These are phyloP conservation scores for Cercospora sp. DNA, from an alignment of 2,329 filamentous ascomycete species.

Conservation along the genomic window DNA sequence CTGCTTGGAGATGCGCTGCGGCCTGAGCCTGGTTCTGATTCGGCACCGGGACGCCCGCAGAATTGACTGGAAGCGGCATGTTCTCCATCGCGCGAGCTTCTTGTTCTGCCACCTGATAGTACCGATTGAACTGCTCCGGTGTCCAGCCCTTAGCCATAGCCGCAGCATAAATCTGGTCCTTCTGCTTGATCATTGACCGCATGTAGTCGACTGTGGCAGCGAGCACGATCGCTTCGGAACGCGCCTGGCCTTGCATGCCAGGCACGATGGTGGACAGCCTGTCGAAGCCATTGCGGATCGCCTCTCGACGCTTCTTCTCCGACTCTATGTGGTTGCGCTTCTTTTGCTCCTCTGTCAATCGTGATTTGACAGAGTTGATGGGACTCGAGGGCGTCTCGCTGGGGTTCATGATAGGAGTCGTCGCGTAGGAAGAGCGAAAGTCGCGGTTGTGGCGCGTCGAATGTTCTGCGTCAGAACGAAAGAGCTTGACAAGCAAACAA, in stretches of 20 bases:
- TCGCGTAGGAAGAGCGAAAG: not conserved
- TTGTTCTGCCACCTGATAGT: conserved; percentile 16
- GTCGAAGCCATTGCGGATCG: conserved; percentile 82
- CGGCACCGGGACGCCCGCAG: conserved; percentile 4
- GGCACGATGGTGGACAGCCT: conserved; percentile 77
- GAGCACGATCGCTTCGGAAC: conserved; percentile 83
- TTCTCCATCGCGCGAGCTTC: conserved; percentile 8
- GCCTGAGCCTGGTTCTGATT: not conserved
- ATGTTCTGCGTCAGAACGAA: too few species aligned
- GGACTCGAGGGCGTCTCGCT: conserved; percentile 12
- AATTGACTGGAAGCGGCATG: not conserved
- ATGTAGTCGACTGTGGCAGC: conserved; percentile 53
- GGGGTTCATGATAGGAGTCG: not conserved
- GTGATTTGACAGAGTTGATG: conserved; percentile 50
- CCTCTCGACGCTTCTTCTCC: conserved; percentile 66
- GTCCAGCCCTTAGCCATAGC: conserved; percentile 33
- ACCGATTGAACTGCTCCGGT: conserved; percentile 16
- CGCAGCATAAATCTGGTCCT: conserved; percentile 37
- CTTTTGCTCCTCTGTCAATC: conserved; percentile 69
- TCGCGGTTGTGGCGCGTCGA: not conserved
- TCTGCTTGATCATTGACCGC: conserved; percentile 42
- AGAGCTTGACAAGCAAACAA: not conserved
- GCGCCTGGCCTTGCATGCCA: conserved; percentile 76
- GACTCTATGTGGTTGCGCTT: conserved; percentile 73
- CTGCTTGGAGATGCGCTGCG: not conserved